These are phyloP conservation scores for Cenchrus americanus DNA, from an alignment of 176 grass and related monocot species.

Conservation along the genomic window DNA sequence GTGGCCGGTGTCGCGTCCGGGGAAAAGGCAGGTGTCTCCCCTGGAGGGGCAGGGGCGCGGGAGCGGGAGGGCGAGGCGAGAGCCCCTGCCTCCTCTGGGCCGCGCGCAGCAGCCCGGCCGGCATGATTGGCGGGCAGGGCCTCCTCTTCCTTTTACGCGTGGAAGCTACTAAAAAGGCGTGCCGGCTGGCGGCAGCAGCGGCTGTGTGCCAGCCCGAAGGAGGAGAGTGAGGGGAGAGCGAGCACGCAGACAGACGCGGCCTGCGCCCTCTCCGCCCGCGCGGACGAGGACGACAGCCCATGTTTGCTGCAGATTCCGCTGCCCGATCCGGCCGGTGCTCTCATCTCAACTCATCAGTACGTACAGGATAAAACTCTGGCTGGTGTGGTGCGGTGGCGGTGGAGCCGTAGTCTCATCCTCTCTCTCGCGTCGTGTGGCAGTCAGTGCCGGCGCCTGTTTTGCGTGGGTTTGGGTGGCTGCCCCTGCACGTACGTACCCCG, in stretches of 20 bases:
- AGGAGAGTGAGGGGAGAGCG: background rate
- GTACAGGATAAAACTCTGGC: no score
- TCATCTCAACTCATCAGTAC: no score
- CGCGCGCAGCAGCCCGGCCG: background rate
- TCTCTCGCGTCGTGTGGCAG: constrained; percentile 2
- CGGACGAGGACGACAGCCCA: constrained; percentile 32
- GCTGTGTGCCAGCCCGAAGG: no score
- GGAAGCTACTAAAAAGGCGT: constrained; percentile 42
- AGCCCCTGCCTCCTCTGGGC: background rate
- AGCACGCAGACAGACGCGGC: background rate
- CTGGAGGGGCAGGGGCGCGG: constrained; percentile 25
- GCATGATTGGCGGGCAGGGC: constrained; percentile 22
- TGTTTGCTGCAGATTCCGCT: constrained; percentile 45
- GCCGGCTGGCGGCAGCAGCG: constrained; percentile 7
- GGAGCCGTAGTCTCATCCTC: background rate
- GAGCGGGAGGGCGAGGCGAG: constrained; percentile 1
- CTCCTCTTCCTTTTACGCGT: constrained; percentile 27
- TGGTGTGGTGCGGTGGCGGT: no score
- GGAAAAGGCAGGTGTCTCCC: constrained; percentile 47
- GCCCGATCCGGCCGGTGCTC: constrained; percentile 20
- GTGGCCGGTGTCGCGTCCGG: constrained; percentile 30
- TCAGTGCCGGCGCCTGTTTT: constrained; percentile 25
- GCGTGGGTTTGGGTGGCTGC: constrained; percentile 6
- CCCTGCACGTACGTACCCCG: background rate
- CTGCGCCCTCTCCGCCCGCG: background rate